Base-by-base conservation (phyloP, 345 rosid genomes). In the Gossypium turneri region DNA sequence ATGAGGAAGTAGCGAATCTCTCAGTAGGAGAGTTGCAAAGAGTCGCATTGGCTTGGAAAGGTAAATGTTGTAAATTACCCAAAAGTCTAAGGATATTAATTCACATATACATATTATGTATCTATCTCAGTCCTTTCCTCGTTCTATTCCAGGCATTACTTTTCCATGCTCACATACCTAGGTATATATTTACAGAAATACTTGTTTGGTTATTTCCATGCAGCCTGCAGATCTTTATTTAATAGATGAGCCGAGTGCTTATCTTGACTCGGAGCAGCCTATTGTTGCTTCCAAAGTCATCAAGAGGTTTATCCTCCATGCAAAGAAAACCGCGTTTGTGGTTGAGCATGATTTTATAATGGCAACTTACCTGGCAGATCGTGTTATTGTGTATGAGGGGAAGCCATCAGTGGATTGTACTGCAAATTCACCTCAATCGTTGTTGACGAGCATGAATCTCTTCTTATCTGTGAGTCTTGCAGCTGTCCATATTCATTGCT, bases 221-320 rank as follows among this genome's bases (percentile, higher is more conserved):
- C 96, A 95, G 99, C 98, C 98, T 2, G 99, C 99, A 9, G 99
- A 96, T 74, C 93, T 96, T 72, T 96, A 96, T 82, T 84, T 96
- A 76, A 96, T 96, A 38, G 99, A 96, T 82, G 99, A 96, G 82
- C 99, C 98, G 16, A 93, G 97, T 87, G 98, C 99, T 12, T 92
- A 96, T 88, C 94, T 96, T 27, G 99, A 96, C 72, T 96, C 99
- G 2, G 99, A 96, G 94, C 99, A 93, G 85, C 97, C 98, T 83
- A 93, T 93, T 34, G 91, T 92, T 81, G 99, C 99, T 71, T 92
- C 97, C 27, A 93, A 93, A 88, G 99, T 96, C 84, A 96, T 93
- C 22, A 92, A 96, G 89, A 86, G 98, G 83, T 96, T 93, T 79
- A 96, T 96, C 74, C 95, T 96, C 68, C 98, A 93, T 71, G 98